These are phyloP conservation scores for Verticillium zaregamsianum DNA, from an alignment of 2,329 filamentous ascomycete species.

Conservation along the genomic window DNA sequence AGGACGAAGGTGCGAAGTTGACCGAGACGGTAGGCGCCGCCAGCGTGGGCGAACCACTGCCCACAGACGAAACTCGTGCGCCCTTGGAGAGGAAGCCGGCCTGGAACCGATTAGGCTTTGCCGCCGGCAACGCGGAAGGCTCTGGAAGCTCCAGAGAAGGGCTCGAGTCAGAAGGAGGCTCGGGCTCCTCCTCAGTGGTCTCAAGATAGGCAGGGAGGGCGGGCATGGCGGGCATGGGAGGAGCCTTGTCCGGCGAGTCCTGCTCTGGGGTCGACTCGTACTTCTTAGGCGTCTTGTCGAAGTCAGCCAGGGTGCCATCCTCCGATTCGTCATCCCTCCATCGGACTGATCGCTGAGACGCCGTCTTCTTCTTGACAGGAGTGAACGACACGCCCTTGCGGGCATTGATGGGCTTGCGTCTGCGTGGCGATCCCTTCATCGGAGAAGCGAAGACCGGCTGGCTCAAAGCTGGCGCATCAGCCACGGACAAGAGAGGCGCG, in stretches of 20 bases:
- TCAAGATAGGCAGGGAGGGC: slow-evolving; percentile 47
- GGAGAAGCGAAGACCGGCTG: slow-evolving; percentile 48
- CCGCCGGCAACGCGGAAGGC: slow-evolving; percentile 25
- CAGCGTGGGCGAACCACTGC: slow-evolving; percentile 52
- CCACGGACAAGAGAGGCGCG: slow-evolving; percentile 30
- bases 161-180: slow-evolving; percentile 40
- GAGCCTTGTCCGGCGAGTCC: slow-evolving; percentile 41
- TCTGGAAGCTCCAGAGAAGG: slow-evolving; percentile 55
- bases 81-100: slow-evolving; percentile 74
- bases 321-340: slow-evolving; percentile 89
- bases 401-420: slow-evolving; percentile 59
- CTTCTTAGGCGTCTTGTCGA: slow-evolving; percentile 83
- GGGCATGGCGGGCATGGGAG: slow-evolving; percentile 19
- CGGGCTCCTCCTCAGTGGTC: not conserved
- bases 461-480: slow-evolving; percentile 21
- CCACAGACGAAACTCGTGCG: slow-evolving; percentile 31
- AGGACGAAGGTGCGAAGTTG: slow-evolving; percentile 42
- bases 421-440: slow-evolving; percentile 73
- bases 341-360: slow-evolving; percentile 71
- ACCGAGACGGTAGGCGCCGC: slow-evolving; percentile 52
- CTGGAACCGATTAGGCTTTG: slow-evolving; percentile 75
- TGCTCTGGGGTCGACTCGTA: slow-evolving; percentile 51
- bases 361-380: slow-evolving; percentile 71
- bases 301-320: slow-evolving; percentile 81
- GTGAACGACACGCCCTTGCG: slow-evolving; percentile 77